These are phyloP conservation scores for Lactarius indigo DNA, from an alignment of 768 basidiomycete genomes.

Conservation along the genomic window DNA sequence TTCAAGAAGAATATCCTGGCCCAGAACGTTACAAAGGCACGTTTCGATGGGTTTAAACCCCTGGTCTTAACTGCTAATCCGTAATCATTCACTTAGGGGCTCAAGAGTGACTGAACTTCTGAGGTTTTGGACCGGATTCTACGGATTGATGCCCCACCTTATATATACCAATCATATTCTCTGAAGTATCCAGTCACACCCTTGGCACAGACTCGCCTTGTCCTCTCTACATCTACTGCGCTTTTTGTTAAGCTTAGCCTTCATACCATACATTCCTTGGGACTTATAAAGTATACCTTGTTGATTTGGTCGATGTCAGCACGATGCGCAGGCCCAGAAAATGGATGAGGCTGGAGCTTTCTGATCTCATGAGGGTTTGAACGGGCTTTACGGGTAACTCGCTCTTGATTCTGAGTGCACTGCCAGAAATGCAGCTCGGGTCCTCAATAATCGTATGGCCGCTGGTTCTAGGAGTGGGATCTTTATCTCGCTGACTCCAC, in stretches of 20 bases:
- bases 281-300: neutral
- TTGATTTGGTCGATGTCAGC: neutral
- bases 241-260: neutral
- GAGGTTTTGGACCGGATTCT: neutral
- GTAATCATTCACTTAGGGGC: neutral
- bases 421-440: neutral
- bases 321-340: neutral
- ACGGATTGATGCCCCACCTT: neutral
- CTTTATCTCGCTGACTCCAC: neutral
- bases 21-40: constrained; percentile 34
- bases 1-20: constrained; percentile 40
- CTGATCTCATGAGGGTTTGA: neutral
- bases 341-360: neutral
- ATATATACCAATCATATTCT: neutral
- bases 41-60: constrained; percentile 5
- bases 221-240: neutral
- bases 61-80: constrained; percentile 1
- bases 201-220: neutral
- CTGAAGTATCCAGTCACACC: neutral
- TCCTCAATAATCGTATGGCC: too few species aligned
- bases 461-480: neutral
- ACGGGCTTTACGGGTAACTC: neutral
- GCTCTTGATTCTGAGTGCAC: neutral
- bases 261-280: neutral
- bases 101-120: constrained; percentile 1